Base-by-base conservation (phyloP, 306 rosid genomes). In the Arachis stenosperma region DNA sequence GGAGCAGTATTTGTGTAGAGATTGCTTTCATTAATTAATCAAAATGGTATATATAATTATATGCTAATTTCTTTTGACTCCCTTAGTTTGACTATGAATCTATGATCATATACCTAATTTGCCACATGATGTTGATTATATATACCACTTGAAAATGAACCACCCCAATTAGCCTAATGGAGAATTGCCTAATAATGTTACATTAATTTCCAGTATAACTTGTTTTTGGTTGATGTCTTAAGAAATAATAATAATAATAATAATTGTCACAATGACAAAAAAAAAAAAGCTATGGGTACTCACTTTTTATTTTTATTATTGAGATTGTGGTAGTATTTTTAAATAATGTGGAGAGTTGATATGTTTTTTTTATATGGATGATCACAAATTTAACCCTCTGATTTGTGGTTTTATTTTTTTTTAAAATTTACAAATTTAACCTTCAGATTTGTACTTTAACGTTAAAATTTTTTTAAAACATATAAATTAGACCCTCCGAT, bases 21-120 rank as follows among this genome's bases (percentile, higher is more conserved):
- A 5, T 44, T 10, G 36, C 37, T 78, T 68, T 78, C 37, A 33
- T 33, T 33, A 33, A 2, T 33, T 33, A 33, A 33, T 33, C 37
- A 33, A 33, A 33, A 33, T 33, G 37, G 37, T 4, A 33, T 33
- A 33, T 70, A 75, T 36, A 17, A 60, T 17, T 50, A 42, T 42
- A 54, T 70, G 46, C 61, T 55, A 70, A 58, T 55, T 17, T 54
- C 9, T 71, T 71, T 61, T 73, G 52, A 46, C 71, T 60, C 47
- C 30, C 14, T 5, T 48, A 7, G 43, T 52, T 70, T 43, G 64
- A 78, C 77, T 59, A 41, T 79, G 37, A 33, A 33, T 33, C 37
- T 33, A 33, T 33, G 37, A 33, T 33, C 4, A 33, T 58, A 47
- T 3, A 41, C 61, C 22, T 68, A 70, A 61, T 53, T 68, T 15